Base-by-base conservation (phyloP, 805 yeast species). In the Ascoidea tarda region DNA sequence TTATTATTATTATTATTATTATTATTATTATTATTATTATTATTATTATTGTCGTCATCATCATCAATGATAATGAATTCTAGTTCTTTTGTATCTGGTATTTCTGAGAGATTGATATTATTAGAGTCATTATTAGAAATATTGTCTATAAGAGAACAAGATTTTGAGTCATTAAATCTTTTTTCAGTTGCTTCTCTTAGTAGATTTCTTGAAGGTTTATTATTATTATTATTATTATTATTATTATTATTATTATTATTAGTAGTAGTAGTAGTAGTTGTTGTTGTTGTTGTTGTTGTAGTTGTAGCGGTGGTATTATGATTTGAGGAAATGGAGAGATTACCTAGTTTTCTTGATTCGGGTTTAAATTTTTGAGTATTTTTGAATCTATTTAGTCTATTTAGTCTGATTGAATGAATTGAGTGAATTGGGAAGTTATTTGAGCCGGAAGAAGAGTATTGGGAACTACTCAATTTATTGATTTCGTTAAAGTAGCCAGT, bases 161-260 rank as follows among this genome's bases (percentile, higher is more conserved):
- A 72, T 54, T 73, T 75, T 4, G 69, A 62, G 61, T 79, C 86
- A n/a, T 67, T 64, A 16, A 70, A 62, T 48, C 93, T 67, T 53
- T 81, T 65, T 54, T 82, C 82, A 0, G 87, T 82, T 1, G 95
- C 93, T 54, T 71, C 74, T 16, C 77, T 60, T 48, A 78, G 74
- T 49, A 77, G 62, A 5, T 71, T 75, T 45, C 79, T 67, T 50
- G 76, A 56, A 16, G 65, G 51, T 46, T 49, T 52, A 10, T 57
- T 48, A 45, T 52, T 51, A 28, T 48, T 49, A 16, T 49, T 50
- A 6, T 52, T 55, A 6, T 49, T 52, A 5, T 5, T 45, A 8
- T 59, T 57, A 6, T 58, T 59, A 10, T 58, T 52, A 48, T 33
- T 59, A 16, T 50, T 42, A 2, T 52, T 56, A 16, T 2, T 21